Evolutionary conservation across 2,329 filamentous ascomycete genomes (phyloP).

Genomic region (Fusarium metavorans): DNA sequence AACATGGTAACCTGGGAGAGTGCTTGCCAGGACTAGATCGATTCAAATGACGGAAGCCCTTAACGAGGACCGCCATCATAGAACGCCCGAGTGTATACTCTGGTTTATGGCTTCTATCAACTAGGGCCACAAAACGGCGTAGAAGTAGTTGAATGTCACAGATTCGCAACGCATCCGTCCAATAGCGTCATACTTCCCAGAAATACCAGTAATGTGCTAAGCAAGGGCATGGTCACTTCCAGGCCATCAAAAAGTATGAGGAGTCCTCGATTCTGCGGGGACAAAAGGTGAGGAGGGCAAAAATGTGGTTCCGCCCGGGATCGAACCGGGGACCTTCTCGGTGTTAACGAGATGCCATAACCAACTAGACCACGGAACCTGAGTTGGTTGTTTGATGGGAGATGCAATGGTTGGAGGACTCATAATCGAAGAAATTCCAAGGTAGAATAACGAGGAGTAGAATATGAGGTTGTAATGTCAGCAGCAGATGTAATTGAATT

Average conservation of each 20-base stretch:
- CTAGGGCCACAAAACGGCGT: neutral
- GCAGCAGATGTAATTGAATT: neutral
- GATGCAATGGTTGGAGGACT: fast-evolving
- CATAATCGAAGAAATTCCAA: too few relatives aligned
- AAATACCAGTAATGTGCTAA: neutral
- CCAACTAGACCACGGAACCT: conserved; percentile 44
- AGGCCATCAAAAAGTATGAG: neutral
- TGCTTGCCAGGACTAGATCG: neutral
- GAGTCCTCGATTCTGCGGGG: neutral
- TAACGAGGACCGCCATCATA: neutral
- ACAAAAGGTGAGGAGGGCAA: neutral
- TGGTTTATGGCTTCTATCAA: neutral
- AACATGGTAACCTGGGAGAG: neutral
- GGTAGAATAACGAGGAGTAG: neutral
- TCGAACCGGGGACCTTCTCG: conserved; percentile 41
- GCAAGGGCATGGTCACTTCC: neutral
- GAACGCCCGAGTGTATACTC: neutral
- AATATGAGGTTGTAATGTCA: neutral
- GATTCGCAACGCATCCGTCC: neutral
- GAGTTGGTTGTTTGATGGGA: neutral
- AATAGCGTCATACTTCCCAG: neutral
- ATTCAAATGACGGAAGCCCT: neutral
- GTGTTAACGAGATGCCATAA: conserved; percentile 42
- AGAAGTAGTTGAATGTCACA: neutral
- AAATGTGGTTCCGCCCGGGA: conserved; percentile 37